Evolutionary conservation across 164 flowering plant species (phyloP), one percentile per base, ranked within the genome.

Genomic region (Brasenia schreberi): DNA sequence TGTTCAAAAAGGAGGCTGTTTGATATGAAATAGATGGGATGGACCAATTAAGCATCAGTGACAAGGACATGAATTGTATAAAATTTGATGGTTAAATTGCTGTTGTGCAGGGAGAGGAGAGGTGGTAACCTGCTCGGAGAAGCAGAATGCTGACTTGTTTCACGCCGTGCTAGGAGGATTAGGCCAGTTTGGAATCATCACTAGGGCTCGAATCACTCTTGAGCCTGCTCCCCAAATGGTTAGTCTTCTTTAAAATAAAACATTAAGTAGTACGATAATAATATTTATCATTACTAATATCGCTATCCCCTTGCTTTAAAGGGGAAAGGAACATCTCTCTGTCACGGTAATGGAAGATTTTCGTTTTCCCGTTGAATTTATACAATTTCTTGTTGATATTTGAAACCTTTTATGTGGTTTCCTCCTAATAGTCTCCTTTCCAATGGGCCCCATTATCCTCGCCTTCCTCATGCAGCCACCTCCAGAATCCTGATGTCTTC

Each of bases 141-240:
- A 81, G 67, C 75, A 79, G 71, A 83, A 87, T 73, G 72, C 86
- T 12, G 90, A 90, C 70, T 90, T 94, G 42, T 94, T 90, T 68
- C 65, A 85, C 59, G 81, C 78, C 49, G 96, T 83, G 66, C 88
- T 90, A 23, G 98, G 98, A 63, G 97, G 98, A 65, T 79, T 94
- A 3, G 95, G 98, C 61, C 98, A 93, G 73, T 90, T 93, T 67
- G 98, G 98, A 53, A 82, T 93, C 79, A 90, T 93, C 65, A 89
- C 98, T 44, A 71, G 79, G 44, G 98, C 97, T 4, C 78, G 81
- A 79, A 90, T 93, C 53, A 77, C 89, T 42, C 89, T 93, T 7
- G 92, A 78, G 75, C 85, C 84, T 59, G 96, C 98, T 56, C 88
- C 90, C 23, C 75, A 71, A 66, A 86, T 71, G 97, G 98, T 89